Percentiles rank a stretch among this genome's conserved stretches.
These are phyloP conservation scores for Fagus crenata DNA, from an alignment of 306 rosid species.

Conservation along the genomic window DNA sequence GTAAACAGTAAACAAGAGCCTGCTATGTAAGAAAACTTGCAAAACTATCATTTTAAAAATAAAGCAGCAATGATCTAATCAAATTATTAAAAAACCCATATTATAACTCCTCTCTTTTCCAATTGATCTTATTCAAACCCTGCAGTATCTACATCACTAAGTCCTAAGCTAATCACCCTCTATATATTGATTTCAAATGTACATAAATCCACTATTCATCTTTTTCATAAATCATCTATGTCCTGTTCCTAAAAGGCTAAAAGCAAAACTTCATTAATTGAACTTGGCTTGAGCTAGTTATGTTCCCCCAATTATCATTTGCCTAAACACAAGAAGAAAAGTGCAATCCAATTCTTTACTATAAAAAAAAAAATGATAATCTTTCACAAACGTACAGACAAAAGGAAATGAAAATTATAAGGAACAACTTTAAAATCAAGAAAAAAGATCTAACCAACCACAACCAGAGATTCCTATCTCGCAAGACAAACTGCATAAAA, in stretches of 20 bases:
- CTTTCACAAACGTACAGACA: background rate
- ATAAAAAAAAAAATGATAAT: background rate
- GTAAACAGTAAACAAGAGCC: background rate
- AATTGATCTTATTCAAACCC: background rate
- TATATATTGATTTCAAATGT: background rate
- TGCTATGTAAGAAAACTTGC: background rate
- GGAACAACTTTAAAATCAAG: background rate
- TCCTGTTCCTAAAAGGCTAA: conserved; percentile 10
- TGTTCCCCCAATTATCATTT: conserved; percentile 12
- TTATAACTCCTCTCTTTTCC: background rate
- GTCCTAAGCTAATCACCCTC: background rate
- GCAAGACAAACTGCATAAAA: conserved; percentile 21
- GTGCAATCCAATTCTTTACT: background rate
- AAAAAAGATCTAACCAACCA: conserved; percentile 5
- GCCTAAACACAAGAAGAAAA: background rate
- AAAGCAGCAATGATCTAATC: background rate
- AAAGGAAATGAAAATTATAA: background rate
- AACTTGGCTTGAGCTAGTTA: conserved; percentile 7
- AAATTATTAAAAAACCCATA: background rate
- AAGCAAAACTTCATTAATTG: background rate
- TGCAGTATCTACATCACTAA: background rate
- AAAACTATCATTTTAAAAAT: background rate
- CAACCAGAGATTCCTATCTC: background rate
- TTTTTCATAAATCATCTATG: conserved; percentile 14
- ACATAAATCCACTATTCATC: conserved; percentile 16